These are phyloP conservation scores for Tetrastigma voinierianum DNA, from an alignment of 164 flowering plant species.

Conservation along the genomic window DNA sequence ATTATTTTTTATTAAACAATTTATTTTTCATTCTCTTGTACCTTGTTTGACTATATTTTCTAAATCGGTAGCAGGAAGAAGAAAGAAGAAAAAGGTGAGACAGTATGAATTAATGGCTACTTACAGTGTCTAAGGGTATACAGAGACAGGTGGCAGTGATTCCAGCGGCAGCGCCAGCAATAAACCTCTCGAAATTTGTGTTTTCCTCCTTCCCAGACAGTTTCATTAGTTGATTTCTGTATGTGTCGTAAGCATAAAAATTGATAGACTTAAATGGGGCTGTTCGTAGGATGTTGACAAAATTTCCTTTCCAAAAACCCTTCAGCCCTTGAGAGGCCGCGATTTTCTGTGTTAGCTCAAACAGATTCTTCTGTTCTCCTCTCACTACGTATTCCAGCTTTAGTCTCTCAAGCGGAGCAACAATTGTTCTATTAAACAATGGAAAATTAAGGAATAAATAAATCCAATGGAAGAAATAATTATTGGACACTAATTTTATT, in stretches of 20 bases:
- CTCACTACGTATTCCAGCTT: conserved; percentile 93
- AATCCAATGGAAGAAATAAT: no score
- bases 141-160: conserved; percentile 84
- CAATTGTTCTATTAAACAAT: conserved; percentile 50
- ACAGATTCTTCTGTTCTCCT: conserved; percentile 72
- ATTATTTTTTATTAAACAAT: no score
- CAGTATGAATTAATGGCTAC: conserved; percentile 7
- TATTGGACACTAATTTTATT: neutral
- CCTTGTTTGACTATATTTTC: no score
- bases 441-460: no score
- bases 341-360: conserved; percentile 63
- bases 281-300: conserved; percentile 85
- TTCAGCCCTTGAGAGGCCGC: conserved; percentile 73
- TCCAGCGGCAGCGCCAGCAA: conserved; percentile 96
- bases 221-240: conserved; percentile 67
- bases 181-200: conserved; percentile 76
- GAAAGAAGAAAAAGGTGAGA: no score
- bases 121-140: conserved; percentile 89
- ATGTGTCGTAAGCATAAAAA: conserved; percentile 84
- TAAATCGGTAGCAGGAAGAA: no score
- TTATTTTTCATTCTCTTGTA: no score
- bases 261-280: conserved; percentile 95
- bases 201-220: conserved; percentile 75
- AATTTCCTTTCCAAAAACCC: conserved; percentile 96
- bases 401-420: conserved; percentile 94